Percentiles rank a stretch among this genome's conserved stretches.
phyloP scores from a whole-genome alignment of 129 eudicot genomes.

The Gnaphalium uliginosum region DNA sequence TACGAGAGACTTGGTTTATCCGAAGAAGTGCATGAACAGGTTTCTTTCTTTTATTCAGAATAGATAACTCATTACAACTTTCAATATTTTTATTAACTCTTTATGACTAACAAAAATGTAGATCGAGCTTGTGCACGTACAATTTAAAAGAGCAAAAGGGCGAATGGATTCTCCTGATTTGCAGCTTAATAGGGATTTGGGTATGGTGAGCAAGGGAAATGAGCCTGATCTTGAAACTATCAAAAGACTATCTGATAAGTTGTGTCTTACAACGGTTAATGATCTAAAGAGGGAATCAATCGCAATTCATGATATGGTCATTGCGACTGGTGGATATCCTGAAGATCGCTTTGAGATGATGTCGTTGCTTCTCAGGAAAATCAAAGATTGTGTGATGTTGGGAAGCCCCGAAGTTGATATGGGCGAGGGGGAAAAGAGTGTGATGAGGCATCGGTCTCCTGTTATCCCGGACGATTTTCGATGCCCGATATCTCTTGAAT shows the following conservation, averaged over 20 bases:
- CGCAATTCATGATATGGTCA: slow-evolving; percentile 76
- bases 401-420: slow-evolving; percentile 51
- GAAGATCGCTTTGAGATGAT: slow-evolving; percentile 73
- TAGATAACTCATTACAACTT: not conserved
- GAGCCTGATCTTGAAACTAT: slow-evolving; percentile 57
- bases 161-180: slow-evolving; percentile 75
- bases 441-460: slow-evolving; percentile 88
- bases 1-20: slow-evolving; percentile 63
- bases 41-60: slow-evolving; percentile 15
- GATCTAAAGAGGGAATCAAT: slow-evolving; percentile 76
- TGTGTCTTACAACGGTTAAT: slow-evolving; percentile 62
- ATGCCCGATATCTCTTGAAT: slow-evolving; percentile 94
- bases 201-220: slow-evolving; percentile 53
- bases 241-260: slow-evolving; percentile 70
- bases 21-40: slow-evolving; percentile 95
- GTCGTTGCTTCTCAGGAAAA: slow-evolving; percentile 61
- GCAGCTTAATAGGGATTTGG: slow-evolving; percentile 63
- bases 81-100: not conserved
- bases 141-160: slow-evolving; percentile 79
- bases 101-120: slow-evolving; percentile 11
- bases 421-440: slow-evolving; percentile 55
- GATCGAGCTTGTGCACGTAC: slow-evolving; percentile 85
- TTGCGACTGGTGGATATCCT: slow-evolving; percentile 52
- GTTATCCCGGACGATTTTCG: slow-evolving; percentile 96
- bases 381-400: slow-evolving; percentile 63